Percentiles rank a stretch among this genome's conserved stretches.
Conservation (phyloP, 176 grass and related monocot species). For the Oryza officinalis region DNA sequence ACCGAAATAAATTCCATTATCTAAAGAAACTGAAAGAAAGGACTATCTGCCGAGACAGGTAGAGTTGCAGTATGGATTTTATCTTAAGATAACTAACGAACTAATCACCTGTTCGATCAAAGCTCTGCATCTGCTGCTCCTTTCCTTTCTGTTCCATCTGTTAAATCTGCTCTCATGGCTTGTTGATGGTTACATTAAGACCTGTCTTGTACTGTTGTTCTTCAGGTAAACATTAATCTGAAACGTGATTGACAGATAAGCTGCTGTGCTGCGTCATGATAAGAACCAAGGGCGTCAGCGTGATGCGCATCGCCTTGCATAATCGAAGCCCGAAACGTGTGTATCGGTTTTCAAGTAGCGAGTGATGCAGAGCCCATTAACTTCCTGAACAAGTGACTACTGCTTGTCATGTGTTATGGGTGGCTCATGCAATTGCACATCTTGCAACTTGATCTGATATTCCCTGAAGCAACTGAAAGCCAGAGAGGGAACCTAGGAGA, state of each 20-base stretch:
- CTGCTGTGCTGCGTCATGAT: not conserved
- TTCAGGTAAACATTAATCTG: not conserved
- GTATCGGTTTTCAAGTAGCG: conserved; percentile 23
- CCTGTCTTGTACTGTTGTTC: not conserved
- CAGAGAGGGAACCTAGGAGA: conserved; percentile 23
- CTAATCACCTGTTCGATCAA: not conserved
- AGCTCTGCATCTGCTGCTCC: not conserved
- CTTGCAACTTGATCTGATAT: conserved; percentile 24
- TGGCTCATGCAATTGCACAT: conserved; percentile 16
- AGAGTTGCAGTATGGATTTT: conserved; percentile 29
- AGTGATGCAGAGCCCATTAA: conserved; percentile 44
- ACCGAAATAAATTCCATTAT: too few species aligned
- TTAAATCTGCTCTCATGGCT: not conserved
- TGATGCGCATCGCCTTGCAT: conserved; percentile 5
- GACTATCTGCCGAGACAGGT: not conserved
- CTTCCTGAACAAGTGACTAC: conserved; percentile 17
- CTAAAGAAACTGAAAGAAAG: too few species aligned
- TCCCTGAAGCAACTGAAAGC: conserved; percentile 26
- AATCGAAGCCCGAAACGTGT: conserved; percentile 17
- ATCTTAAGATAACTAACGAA: not conserved
- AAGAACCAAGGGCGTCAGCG: not conserved
- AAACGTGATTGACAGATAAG: conserved; percentile 8
- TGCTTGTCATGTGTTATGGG: conserved; percentile 29
- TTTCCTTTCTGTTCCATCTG: not conserved
- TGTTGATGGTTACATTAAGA: not conserved